Base-by-base conservation (phyloP, 306 rosid genomes). In the Vigna unguiculata region DNA sequence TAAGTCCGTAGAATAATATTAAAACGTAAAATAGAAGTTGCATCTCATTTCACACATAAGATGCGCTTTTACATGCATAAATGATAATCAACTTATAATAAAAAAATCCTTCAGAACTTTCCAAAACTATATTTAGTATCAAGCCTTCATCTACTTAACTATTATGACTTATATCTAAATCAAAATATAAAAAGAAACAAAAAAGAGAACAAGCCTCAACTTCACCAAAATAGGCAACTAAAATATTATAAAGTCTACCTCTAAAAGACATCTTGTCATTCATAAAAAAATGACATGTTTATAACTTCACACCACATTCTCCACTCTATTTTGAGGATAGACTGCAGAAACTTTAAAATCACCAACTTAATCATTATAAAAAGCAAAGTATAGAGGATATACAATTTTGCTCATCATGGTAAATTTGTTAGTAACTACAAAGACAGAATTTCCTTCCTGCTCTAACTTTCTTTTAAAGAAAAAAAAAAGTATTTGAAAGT, bases 341-440 rank as follows among this genome's bases (percentile, higher is more conserved):
- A 77, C 58, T 4, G 14, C 49, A 30, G 22, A 40, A 66, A 25
- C 68, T 25, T 66, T 41, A 54, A 67, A 67, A 76, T 24, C 52
- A 77, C 17, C n/a, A 7, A 65, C 48, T 7, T 41, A 34, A 25
- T 67, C 76, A 73, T 28, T 66, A 40, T 47, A 20, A 67, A 15
- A 69, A 74, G 43, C 25, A 65, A 15, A 69, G 7, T 77, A 57
- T 78, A 47, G 49, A 32, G 75, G 17, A 69, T 67, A 77, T 21
- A 30, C 9, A 58, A 9, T 57, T n/a, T 57, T 69, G 60, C 52
- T 43, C 57, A 61, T 68, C 69, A 68, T 5, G 60, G 15, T 45
- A 58, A 45, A 30, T 57, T 55, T 43, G n/a, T 25, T 54, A 55
- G 60, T 57, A 22, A 30, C 32, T 30, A 36, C 40, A 55, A 60